Evolutionary conservation across 768 basidiomycete species (phyloP), one percentile per base, ranked within the genome.

Genomic region (Auricularia cornea): DNA sequence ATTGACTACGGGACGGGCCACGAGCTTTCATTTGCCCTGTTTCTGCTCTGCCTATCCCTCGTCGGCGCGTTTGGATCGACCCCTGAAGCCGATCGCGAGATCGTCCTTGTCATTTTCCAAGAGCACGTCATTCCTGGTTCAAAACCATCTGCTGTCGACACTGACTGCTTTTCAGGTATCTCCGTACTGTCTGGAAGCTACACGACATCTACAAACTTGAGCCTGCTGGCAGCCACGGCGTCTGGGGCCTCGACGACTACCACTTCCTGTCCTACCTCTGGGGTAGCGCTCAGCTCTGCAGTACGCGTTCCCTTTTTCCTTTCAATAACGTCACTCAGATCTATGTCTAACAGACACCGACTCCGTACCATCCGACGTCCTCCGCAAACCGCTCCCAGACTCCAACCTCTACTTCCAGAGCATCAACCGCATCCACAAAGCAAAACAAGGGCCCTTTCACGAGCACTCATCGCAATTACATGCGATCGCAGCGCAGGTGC

Each of bases 1-100:
- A 85, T 98, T 77, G 97, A 99, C 78, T 98, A 98, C 71, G 96
- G 97, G 1, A 94, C 92, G 3, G 97, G 97, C 1, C 97, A 99
- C 69, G 97, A 98, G 77, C 83, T 92, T 0, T 88, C 90, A 0
- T 98, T 97, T 70, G 84, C 83, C 6, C 76, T 95, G 20, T 89
- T 92, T 64, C 80, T 98, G 8, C 79, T 90, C 14, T 83, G 82
- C 65, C 79, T 93, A 61, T 80, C 84, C n/a, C 83, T 92, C 40
- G 72, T 87, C 32, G 83, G 90, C 6, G 84, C 89, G 68, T 78
- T 89, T 61, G 71, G 82, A 29, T 84, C 88, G 1, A 72, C 75
- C 11, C 77, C 79, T 1, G 77, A 81, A 14, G 83, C 91, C 69
- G 90, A 92, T 70, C 83, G 86, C 6, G 73, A 77, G 12, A 57